phyloP scores from a whole-genome alignment of 2,329 filamentous ascomycete genomes.

The Fusarium sp. region DNA sequence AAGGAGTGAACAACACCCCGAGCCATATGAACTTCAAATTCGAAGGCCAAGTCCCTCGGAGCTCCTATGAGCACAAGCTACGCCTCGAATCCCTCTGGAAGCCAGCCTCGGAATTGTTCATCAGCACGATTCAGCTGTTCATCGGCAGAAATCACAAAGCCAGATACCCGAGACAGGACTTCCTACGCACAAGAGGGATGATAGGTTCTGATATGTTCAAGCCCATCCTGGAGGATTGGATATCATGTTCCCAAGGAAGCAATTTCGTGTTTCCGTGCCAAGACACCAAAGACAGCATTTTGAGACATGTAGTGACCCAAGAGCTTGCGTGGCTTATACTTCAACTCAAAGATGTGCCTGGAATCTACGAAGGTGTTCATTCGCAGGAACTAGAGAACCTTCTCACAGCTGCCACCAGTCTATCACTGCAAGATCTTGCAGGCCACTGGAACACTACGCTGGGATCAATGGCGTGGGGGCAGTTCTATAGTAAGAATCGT shows the following conservation, averaged over 20 bases:
- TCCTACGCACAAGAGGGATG: background rate
- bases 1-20: background rate
- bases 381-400: background rate
- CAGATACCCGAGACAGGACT: background rate
- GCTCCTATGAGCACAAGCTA: background rate
- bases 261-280: background rate
- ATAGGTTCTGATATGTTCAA: background rate
- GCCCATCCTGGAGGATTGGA: background rate
- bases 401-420: background rate
- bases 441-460: background rate
- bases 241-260: background rate
- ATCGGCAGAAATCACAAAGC: background rate
- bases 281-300: background rate
- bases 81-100: background rate
- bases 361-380: background rate
- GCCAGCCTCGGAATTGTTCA: background rate
- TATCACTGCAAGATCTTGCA: background rate
- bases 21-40: background rate
- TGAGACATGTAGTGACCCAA: background rate
- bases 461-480: background rate
- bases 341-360: background rate
- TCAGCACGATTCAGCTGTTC: background rate
- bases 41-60: conserved; percentile 14
- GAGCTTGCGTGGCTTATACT: conserved; percentile 9
- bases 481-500: background rate